Base-by-base conservation (phyloP, 179 eudicot genomes). In the Patellifolia procumbens region DNA sequence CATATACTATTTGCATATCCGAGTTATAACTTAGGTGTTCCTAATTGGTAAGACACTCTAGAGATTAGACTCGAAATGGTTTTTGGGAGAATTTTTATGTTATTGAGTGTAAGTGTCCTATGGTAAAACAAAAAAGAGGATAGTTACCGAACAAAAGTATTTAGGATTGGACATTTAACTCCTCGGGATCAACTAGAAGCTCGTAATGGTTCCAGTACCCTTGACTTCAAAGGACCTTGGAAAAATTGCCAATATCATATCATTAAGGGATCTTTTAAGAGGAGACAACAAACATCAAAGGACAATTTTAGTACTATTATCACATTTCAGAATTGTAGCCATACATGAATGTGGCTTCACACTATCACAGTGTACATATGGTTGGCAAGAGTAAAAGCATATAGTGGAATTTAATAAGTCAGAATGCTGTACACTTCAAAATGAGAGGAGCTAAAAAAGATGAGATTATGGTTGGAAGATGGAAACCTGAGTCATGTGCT, bases 401-500 rank as follows among this genome's bases (percentile, higher is more conserved):
- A 74, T 53, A 48, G 43, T 43, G 42, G 31, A 34, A 31, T 15
- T 35, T 16, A 39, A 45, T 31, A 15, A 69, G 45, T 61, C 61
- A 34, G 32, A 68, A 24, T 20, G 31, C 70, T 78, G 51, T 63
- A 71, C 72, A 53, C 8, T n/a, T 34, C 20, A 20, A 28, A 19
- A 62, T 17, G 8, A 20, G 13, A 39, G 7, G 17, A 60, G 46
- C 72, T 16, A 65, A 72, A 32, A 65, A 72, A 63, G 55, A 55
- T 28, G 51, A 67, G 74, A 28, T 58, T 32, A 81, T 39, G 52
- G 62, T 49, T 35, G 69, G 15, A 62, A 56, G 52, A 43, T 34
- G 22, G 53, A 60, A 72, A 81, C 77, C 80, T 72, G 80, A n/a
- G 11, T 73, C 43, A 39, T 68, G 51, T 46, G 81, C 72, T 34